phyloP scores from a whole-genome alignment of 345 rosid species.

The Eucalyptus tenuipes region DNA sequence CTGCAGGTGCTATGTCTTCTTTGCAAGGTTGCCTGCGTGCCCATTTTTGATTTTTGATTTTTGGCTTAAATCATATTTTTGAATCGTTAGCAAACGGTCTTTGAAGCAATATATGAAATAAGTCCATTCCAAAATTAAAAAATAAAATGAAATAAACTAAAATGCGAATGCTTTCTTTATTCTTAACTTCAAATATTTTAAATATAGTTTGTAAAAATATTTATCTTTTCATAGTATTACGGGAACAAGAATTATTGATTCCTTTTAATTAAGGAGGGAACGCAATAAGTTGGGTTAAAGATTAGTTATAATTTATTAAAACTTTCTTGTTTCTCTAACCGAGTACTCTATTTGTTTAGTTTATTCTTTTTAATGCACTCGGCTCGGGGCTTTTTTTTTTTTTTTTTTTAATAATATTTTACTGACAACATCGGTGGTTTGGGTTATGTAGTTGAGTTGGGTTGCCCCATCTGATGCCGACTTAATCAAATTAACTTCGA shows the following conservation, averaged over 20 bases:
- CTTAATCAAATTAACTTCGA: not conserved
- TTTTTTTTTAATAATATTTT: not conserved
- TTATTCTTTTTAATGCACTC: not conserved
- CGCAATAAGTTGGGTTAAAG: not conserved
- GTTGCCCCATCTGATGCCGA: not conserved
- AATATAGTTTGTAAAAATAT: too few relatives aligned
- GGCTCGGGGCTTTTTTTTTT: accelerated
- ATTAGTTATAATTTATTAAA: not conserved
- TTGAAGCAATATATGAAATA: not conserved
- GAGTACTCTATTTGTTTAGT: not conserved
- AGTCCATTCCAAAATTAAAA: not conserved
- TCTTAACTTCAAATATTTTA: not conserved
- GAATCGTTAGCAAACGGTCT: not conserved
- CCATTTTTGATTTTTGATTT: not conserved
- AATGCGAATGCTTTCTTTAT: not conserved
- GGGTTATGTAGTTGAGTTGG: not conserved
- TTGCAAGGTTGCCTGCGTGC: not conserved
- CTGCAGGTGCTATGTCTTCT: not conserved
- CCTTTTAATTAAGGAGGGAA: not conserved
- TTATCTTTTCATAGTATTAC: not conserved
- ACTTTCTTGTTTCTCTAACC: not conserved
- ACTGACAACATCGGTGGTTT: not conserved
- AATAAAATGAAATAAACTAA: not conserved
- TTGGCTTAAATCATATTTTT: not conserved
- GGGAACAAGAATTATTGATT: not conserved